Evolutionary conservation across 202 grass and related monocot genomes (phyloP).

Genomic region (Zoysia matrella): DNA sequence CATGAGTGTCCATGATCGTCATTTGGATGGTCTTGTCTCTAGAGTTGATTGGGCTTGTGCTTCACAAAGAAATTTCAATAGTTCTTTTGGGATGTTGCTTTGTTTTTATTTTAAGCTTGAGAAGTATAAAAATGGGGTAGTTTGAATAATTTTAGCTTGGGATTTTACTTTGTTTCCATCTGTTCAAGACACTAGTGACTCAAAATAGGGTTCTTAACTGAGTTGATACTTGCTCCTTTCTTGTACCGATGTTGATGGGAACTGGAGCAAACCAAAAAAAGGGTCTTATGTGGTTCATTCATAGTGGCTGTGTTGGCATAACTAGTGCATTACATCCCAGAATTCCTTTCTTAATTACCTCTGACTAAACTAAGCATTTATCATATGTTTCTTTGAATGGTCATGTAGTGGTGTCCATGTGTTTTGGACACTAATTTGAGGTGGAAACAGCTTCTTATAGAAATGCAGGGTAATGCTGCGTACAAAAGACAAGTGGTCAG

Average conservation of each 20-base stretch:
- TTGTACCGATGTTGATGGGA: not conserved
- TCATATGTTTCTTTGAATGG: constrained; percentile 15
- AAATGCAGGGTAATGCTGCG: too few species aligned
- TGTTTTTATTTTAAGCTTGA: not conserved
- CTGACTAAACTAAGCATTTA: not conserved
- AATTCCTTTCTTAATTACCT: not conserved
- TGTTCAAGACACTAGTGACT: not conserved
- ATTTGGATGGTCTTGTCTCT: not conserved
- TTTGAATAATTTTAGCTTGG: not conserved
- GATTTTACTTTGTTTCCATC: not conserved
- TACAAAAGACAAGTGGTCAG: too few species aligned
- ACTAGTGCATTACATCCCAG: not conserved
- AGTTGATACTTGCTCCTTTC: not conserved
- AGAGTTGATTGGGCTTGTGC: not conserved
- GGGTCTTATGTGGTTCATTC: not conserved
- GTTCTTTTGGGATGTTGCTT: not conserved
- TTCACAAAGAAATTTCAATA: not conserved
- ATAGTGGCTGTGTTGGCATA: not conserved
- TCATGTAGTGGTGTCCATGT: not conserved
- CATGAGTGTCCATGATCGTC: not conserved
- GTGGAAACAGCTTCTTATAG: not conserved
- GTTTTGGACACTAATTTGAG: constrained; percentile 15
- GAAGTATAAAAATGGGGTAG: not conserved
- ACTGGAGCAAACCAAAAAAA: not conserved
- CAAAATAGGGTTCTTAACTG: not conserved